Base-by-base conservation (phyloP, 1,139 yeast species). In the Ashbya aceris region DNA sequence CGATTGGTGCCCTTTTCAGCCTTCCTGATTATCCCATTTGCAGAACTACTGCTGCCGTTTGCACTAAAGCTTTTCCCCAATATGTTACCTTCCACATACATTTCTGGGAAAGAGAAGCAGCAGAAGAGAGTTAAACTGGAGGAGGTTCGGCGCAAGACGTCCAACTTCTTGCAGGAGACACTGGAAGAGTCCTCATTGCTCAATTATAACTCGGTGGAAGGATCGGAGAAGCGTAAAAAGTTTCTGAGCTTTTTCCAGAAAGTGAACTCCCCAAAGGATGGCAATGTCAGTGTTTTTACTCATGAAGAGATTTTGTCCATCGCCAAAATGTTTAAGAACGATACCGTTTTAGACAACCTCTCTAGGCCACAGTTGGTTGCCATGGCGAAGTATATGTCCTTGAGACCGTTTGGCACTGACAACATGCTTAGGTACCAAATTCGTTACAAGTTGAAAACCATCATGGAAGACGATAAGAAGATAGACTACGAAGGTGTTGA, bases 401-500 rank as follows among this genome's bases (percentile, higher is more conserved):
- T 91, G 49, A 82, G 86, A 58, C 95, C 97, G 2, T 89, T 84
- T 62, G 98, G 98, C 29, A 84, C 95, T 38, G 95, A 89, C 61
- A 80, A 87, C 49, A 82, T 91, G 61, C 71, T 91, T 55, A 82
- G 98, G 56, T 89, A 91, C 67, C 86, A 87, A 61, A 87, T 91
- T 52, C 83, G 98, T 66, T 89, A 85, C 67, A 78, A 85, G 56
- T 74, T 91, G 73, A 76, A 89, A 52, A 85, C 79, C 56, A 86
- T 87, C 65, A 91, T 87, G 64, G 80, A 82, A 54, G 98, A 91
- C 64, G 98, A 91, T 63, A 80, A 83, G 58, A 82, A 86, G 35
- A 86, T 91, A 54, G 95, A 86, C 57, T 86, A 85, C 59, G 98
- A 91, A 68, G 97, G 97, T 39, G 93, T 87, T 40, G 85, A 80